These are phyloP conservation scores for Solanum hybrid DNA, from an alignment of 305 asterid species.

Conservation along the genomic window DNA sequence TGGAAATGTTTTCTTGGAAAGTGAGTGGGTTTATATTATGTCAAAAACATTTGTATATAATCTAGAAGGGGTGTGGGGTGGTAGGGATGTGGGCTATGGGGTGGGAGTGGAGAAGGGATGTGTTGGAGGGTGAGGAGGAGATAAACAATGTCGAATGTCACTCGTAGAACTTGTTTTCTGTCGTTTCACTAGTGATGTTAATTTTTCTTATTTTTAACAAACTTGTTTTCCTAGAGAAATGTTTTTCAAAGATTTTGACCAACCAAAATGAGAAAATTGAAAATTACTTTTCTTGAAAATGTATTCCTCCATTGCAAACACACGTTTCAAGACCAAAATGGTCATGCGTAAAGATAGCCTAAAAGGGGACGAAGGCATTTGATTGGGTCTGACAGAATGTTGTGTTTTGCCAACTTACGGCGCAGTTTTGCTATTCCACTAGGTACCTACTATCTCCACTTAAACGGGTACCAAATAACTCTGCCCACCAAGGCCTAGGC, in stretches of 20 bases:
- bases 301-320: not conserved
- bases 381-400: not conserved
- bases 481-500: not conserved
- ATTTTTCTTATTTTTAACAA: not conserved
- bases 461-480: not conserved
- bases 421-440: not conserved
- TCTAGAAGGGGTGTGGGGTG: not conserved
- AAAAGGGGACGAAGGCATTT: not conserved
- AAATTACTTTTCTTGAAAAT: not conserved
- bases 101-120: not conserved
- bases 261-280: not conserved
- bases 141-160: not conserved
- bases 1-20: not conserved
- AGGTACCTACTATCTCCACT: not conserved
- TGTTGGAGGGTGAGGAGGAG: not conserved
- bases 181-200: not conserved
- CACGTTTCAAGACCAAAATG: too few species aligned
- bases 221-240: not conserved
- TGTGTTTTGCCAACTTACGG: not conserved
- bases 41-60: not conserved
- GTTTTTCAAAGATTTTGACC: not conserved
- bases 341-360: too few species aligned
- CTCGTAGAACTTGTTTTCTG: not conserved
- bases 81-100: not conserved
- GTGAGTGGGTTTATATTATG: not conserved